Percentiles rank a stretch among this genome's conserved stretches.
Conservation (phyloP, 768 basidiomycete genomes). For the Artomyces pyxidatus region DNA sequence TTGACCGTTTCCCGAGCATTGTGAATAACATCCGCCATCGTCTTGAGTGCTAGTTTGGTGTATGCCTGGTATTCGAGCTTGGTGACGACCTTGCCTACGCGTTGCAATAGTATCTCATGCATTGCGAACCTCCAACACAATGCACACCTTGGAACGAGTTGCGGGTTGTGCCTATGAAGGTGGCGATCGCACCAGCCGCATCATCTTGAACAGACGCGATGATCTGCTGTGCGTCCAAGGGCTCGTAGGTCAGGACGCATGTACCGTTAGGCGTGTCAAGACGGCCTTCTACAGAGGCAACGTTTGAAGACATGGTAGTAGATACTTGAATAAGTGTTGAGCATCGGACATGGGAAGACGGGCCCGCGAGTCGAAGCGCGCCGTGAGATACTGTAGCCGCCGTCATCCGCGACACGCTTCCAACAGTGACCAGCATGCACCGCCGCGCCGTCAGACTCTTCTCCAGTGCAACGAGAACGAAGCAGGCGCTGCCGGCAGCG, state of each 20-base stretch:
- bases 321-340: neutral
- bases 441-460: conserved; percentile 3
- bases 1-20: conserved; percentile 33
- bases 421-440: neutral
- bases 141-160: conserved; percentile 72
- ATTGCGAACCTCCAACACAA: neutral
- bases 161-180: conserved; percentile 82
- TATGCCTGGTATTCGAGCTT: conserved; percentile 80
- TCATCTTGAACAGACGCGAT: conserved; percentile 56
- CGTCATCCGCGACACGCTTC: too few relatives aligned
- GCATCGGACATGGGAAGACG: neutral
- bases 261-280: conserved; percentile 37
- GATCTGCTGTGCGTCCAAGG: conserved; percentile 50
- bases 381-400: too few relatives aligned
- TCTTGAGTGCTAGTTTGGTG: conserved; percentile 71
- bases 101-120: neutral
- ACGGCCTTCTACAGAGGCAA: conserved; percentile 34
- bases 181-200: conserved; percentile 60
- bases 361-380: too few relatives aligned
- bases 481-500: conserved; percentile 10
- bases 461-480: conserved; percentile 1
- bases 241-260: conserved; percentile 50
- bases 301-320: conserved; percentile 10
- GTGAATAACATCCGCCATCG: conserved; percentile 53
- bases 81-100: conserved; percentile 57